Base-by-base conservation (phyloP, 768 basidiomycete genomes). In the Auriscalpium microsporum region DNA sequence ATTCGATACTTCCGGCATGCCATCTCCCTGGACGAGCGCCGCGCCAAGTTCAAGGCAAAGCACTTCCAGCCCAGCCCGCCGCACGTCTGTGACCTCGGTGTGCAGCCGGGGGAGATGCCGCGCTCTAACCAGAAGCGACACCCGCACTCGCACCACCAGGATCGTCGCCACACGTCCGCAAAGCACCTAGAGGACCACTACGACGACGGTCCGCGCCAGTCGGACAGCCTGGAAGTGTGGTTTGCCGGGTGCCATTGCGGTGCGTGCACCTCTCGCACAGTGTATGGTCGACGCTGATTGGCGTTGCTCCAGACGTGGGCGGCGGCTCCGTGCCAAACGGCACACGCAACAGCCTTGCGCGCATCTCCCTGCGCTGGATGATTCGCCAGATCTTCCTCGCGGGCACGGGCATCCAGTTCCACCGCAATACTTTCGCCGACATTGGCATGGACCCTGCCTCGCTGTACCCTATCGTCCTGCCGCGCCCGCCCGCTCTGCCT, bases 191-290 rank as follows among this genome's bases (percentile, higher is more conserved):
- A 82, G 56, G 59, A 58, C 0, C 65, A 70, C 19, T 78, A 74
- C 51, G 67, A 73, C 58, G 65, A 68, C 4, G 67, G 69, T 21
- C 40, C 36, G 14, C 47, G 46, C 16, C 45, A 65, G 50, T 89
- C 87, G 1, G 71, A 89, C 56, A 80, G 87, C 4, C 74, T 80
- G 48, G 87, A 91, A 60, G 89, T 91, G 1, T 90, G 89, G 88
- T 91, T 90, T 61, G 68, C 86, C 4, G 88, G 88, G 0, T 80
- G 77, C 61, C 87, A 90, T 59, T 79, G 79, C 47, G 86, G 87
- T 86, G 60, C 33, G 76, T 69, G 23, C 34, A 6, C 34, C 13
- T 28, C 48, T 34, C 34, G 36, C n/a, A 5, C 10, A 40, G 28
- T 28, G 28, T 4, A 4, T 28, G 28, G 28, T 28, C 28, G 28